A percentile compares a stretch with the other conserved stretches of the same genome.
These are phyloP conservation scores for Begonia fuchsioides DNA, from an alignment of 306 rosid genomes.

Conservation along the genomic window DNA sequence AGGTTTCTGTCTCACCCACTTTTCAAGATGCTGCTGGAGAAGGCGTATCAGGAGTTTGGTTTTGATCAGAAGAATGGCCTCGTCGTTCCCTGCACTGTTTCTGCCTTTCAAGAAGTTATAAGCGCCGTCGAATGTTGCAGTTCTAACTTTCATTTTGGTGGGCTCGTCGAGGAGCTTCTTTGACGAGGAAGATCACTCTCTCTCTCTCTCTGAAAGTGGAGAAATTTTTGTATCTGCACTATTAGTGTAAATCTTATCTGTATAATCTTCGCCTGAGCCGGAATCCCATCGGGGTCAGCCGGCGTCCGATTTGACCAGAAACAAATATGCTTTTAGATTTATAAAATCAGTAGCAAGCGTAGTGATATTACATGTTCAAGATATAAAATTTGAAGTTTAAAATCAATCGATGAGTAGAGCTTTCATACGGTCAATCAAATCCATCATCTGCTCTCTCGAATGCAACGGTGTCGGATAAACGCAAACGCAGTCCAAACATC, in stretches of 20 bases:
- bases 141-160: slow-evolving; percentile 60
- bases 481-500: slow-evolving; percentile 38
- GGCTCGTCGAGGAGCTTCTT: slow-evolving; percentile 49
- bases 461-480: slow-evolving; percentile 56
- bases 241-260: too few species aligned
- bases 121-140: slow-evolving; percentile 55
- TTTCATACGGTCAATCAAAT: slow-evolving; percentile 30
- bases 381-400: too few species aligned
- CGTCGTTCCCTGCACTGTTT: slow-evolving; percentile 62
- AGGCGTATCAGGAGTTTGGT: slow-evolving; percentile 67
- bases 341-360: too few species aligned
- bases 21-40: slow-evolving; percentile 73
- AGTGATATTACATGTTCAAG: too few species aligned
- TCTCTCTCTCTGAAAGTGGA: too few species aligned
- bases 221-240: too few species aligned
- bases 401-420: slow-evolving; percentile 16
- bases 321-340: too few species aligned
- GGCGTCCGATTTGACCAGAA: too few species aligned
- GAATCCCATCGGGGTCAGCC: too few species aligned
- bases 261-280: too few species aligned
- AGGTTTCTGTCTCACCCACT: slow-evolving; percentile 73
- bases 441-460: slow-evolving; percentile 35
- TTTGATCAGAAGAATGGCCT: slow-evolving; percentile 62
- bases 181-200: not conserved
- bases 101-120: slow-evolving; percentile 58